A percentile compares a stretch with the other conserved stretches of the same genome.
These are phyloP conservation scores for Seminavis robusta DNA, from an alignment of 108 stramenopile genomes.

Conservation along the genomic window DNA sequence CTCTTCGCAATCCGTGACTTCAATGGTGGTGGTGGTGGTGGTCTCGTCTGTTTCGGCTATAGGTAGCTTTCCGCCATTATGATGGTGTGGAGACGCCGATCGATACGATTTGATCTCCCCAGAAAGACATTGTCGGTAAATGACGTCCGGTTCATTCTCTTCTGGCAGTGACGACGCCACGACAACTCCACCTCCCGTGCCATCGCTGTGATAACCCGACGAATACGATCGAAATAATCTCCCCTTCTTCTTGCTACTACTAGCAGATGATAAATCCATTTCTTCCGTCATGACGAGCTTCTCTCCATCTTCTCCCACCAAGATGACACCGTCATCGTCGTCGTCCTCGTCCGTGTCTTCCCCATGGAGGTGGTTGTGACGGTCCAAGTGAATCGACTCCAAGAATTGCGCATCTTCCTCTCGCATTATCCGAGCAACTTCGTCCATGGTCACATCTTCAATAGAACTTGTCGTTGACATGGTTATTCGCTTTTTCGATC, in stretches of 20 bases:
- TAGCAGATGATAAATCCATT: neutral
- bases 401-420: constrained; percentile 49
- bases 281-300: no score
- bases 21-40: neutral
- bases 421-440: constrained; percentile 23
- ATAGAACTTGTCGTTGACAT: neutral
- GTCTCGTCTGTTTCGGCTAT: neutral
- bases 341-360: no score
- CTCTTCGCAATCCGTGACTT: neutral
- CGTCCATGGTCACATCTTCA: neutral
- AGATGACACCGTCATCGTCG: no score
- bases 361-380: neutral
- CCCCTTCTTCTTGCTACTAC: neutral
- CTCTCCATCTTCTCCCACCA: no score
- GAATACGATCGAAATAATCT: neutral
- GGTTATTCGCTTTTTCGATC: neutral
- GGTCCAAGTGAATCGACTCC: constrained; percentile 39
- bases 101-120: no score
- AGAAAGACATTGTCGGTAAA: no score
- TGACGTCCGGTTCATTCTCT: no score
- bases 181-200: no score
- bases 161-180: no score
- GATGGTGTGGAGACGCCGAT: neutral
- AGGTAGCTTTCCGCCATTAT: neutral
- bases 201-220: neutral